Evolutionary conservation across 2,329 filamentous ascomycete genomes (phyloP).

Genomic region (Fusarium sulawesiense): DNA sequence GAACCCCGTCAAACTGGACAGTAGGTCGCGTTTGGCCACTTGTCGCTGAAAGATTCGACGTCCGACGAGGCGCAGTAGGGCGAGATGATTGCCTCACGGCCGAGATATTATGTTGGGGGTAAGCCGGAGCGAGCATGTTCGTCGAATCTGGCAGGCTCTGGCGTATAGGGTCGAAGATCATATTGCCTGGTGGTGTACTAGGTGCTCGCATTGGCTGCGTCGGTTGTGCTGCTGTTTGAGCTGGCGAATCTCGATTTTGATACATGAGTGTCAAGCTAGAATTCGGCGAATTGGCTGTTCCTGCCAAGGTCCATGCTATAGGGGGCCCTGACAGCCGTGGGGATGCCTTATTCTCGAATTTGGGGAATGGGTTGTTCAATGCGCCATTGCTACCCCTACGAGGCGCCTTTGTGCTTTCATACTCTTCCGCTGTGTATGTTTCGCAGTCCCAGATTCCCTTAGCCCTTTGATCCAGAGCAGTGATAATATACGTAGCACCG

Average conservation of each 20-base stretch:
- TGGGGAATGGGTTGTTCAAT: conserved; percentile 56
- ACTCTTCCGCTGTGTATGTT: conserved; percentile 77
- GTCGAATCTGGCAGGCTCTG: conserved; percentile 63
- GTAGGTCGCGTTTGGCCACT: conserved; percentile 39
- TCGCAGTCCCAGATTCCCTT: conserved; percentile 86
- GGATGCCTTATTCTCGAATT: conserved; percentile 59
- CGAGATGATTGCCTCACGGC: conserved; percentile 59
- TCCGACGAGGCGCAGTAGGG: conserved; percentile 43
- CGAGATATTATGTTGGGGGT: conserved; percentile 62
- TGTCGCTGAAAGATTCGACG: conserved; percentile 38
- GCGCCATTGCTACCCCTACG: conserved; percentile 55
- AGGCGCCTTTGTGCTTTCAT: conserved; percentile 73
- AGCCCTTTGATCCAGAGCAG: conserved; percentile 86
- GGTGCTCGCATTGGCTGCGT: conserved; percentile 48
- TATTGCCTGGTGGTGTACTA: conserved; percentile 65
- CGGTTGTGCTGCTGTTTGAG: conserved; percentile 14
- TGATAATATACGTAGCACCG: conserved; percentile 87
- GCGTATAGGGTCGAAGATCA: conserved; percentile 70
- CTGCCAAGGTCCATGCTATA: conserved; percentile 89
- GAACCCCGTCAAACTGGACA: conserved; percentile 48
- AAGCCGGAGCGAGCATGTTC: conserved; percentile 61
- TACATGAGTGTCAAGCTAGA: conserved; percentile 87
- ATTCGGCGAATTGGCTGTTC: conserved; percentile 85
- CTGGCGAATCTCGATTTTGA: conserved; percentile 59
- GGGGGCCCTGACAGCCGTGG: conserved; percentile 60